These are phyloP conservation scores for Cucurbita moschata DNA, from an alignment of 306 rosid genomes.

Conservation along the genomic window DNA sequence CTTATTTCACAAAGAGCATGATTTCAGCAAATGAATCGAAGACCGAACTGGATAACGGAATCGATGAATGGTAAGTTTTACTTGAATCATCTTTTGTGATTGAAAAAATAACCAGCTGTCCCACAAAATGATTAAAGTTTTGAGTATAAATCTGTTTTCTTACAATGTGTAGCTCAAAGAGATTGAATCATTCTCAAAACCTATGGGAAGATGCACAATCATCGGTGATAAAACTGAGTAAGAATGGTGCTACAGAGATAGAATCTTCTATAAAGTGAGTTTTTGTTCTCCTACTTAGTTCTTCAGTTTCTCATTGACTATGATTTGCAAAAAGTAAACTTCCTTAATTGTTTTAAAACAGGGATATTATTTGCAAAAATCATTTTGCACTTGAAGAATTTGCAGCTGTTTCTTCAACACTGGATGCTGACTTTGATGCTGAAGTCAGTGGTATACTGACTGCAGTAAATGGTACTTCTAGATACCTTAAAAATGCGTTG, in stretches of 20 bases:
- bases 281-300: constrained; percentile 1
- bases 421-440: constrained; percentile 35
- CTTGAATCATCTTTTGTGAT: background rate
- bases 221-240: constrained; percentile 28
- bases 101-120: background rate
- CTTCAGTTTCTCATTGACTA: background rate
- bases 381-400: constrained; percentile 30
- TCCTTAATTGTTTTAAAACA: constrained; percentile 13
- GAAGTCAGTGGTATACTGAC: constrained; percentile 26
- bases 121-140: background rate
- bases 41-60: constrained; percentile 32
- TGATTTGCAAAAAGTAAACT: background rate
- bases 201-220: constrained; percentile 55
- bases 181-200: constrained; percentile 29
- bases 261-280: constrained; percentile 55
- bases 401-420: constrained; percentile 27
- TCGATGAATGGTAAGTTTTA: constrained; percentile 51
- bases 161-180: constrained; percentile 48
- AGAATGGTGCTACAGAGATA: constrained; percentile 31
- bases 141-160: background rate
- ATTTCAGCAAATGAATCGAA: constrained; percentile 30
- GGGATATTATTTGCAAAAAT: constrained; percentile 35
- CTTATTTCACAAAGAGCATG: constrained; percentile 32
- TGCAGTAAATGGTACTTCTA: constrained; percentile 51
- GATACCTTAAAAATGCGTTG: background rate